Conservation (phyloP, 345 rosid species). For the Eucalyptus lansdowneana region DNA sequence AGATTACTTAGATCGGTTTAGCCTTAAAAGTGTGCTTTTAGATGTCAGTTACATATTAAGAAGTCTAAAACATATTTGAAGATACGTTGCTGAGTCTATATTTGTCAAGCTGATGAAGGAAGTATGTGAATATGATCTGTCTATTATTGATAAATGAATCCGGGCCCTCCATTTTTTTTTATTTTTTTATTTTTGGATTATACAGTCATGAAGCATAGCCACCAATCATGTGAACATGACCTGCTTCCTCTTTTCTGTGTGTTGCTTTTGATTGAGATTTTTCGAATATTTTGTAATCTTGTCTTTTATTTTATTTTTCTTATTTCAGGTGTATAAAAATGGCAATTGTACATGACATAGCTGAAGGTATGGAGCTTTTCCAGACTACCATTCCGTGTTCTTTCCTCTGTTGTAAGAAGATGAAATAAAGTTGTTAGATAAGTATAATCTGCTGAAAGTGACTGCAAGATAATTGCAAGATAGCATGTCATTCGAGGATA, state of each 20-base stretch:
- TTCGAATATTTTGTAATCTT: not conserved
- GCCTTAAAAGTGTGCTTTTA: not conserved
- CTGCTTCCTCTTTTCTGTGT: not conserved
- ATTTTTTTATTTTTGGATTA: not conserved
- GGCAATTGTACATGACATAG: constrained; percentile 94
- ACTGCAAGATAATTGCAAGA: not conserved
- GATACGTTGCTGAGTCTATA: not conserved
- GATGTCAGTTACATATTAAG: not conserved
- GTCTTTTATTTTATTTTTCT: not conserved
- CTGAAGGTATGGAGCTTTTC: constrained; percentile 45
- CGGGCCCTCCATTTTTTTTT: not conserved
- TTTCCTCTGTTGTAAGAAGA: not conserved
- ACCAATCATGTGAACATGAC: not conserved
- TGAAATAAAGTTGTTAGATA: not conserved
- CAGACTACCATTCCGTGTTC: not conserved
- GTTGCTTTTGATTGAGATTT: not conserved
- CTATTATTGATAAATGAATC: not conserved
- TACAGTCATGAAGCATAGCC: not conserved
- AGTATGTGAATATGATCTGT: not conserved
- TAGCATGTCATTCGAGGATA: not conserved
- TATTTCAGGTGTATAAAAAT: constrained; percentile 79
- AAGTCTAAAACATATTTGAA: not conserved
- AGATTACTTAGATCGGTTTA: not conserved
- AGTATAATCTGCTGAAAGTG: not conserved
- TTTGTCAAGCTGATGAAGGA: not conserved